These are phyloP conservation scores for Canna indica DNA, from an alignment of 176 grass and related monocot genomes.

Conservation along the genomic window DNA sequence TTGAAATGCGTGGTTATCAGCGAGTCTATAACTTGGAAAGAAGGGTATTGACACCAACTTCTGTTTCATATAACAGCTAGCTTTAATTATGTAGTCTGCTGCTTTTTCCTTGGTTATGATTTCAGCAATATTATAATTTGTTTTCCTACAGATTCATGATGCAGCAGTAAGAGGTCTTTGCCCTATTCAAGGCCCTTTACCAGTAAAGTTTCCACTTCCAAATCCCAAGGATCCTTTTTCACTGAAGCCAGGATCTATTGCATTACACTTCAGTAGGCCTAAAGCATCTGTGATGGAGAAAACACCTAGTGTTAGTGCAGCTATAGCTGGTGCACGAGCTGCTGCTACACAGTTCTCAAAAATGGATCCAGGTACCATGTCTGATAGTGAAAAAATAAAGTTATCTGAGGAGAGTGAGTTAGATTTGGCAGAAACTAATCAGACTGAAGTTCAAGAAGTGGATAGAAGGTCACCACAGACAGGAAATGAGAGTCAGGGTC, in stretches of 20 bases:
- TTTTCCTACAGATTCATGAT: slow-evolving; percentile 46
- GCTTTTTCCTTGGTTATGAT: not conserved
- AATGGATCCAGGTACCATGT: slow-evolving; percentile 15
- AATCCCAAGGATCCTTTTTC: slow-evolving; percentile 39
- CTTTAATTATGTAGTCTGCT: not conserved
- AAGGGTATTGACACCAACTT: slow-evolving; percentile 25
- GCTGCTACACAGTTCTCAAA: slow-evolving; percentile 63
- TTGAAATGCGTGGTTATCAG: slow-evolving; percentile 82
- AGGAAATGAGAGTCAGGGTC: too few species aligned
- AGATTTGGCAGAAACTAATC: not conserved
- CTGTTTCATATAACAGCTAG: not conserved
- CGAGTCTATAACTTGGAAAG: slow-evolving; percentile 77
- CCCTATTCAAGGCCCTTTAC: slow-evolving; percentile 48
- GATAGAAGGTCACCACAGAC: not conserved
- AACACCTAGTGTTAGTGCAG: slow-evolving; percentile 40
- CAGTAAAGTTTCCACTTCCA: slow-evolving; percentile 76
- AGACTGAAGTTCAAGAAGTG: not conserved
- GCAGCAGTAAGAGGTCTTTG: slow-evolving; percentile 61
- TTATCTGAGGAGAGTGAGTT: not conserved
- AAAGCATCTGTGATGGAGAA: slow-evolving; percentile 22
- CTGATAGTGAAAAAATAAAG: slow-evolving; percentile 5
- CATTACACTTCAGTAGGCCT: slow-evolving; percentile 12
- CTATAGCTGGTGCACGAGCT: slow-evolving; percentile 56
- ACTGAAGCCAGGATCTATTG: slow-evolving; percentile 47
- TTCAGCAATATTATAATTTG: not conserved